A percentile compares a stretch with the other conserved stretches of the same genome.
phyloP scores from a whole-genome alignment of 352 stramenopile genomes.

The Poterioochromonas sp. region DNA sequence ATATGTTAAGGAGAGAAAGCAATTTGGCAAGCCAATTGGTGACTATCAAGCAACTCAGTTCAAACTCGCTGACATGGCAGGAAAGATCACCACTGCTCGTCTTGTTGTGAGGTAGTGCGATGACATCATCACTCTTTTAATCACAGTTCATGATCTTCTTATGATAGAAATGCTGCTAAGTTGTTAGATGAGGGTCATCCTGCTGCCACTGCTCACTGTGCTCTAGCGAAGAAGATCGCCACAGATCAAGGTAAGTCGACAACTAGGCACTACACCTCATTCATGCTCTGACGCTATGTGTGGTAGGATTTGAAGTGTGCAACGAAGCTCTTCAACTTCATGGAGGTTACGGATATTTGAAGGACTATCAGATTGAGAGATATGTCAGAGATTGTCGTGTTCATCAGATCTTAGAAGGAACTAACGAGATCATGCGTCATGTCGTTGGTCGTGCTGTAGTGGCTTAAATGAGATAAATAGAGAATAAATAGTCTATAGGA shows the following conservation, averaged over 20 bases:
- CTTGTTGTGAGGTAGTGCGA: constrained; percentile 36
- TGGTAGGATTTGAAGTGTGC: constrained; percentile 46
- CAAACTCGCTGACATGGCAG: constrained; percentile 49
- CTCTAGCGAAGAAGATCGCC: constrained; percentile 47
- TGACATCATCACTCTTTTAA: background rate
- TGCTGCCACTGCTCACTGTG: constrained; percentile 41
- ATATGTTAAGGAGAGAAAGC: constrained; percentile 43
- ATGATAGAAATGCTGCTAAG: constrained; percentile 38
- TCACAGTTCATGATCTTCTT: background rate
- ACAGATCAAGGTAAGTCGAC: constrained; percentile 46
- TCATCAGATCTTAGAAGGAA: constrained; percentile 49
- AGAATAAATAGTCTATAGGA: too few species aligned
- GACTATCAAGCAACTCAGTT: constrained; percentile 47
- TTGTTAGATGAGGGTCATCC: constrained; percentile 47
- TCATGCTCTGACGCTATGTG: too few species aligned
- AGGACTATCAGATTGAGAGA: constrained; percentile 48
- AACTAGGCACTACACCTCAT: too few species aligned
- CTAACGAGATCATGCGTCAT: constrained; percentile 47
- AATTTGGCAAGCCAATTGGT: constrained; percentile 46
- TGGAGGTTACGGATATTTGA: constrained; percentile 48
- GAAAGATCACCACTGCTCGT: constrained; percentile 35
- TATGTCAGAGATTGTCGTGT: constrained; percentile 45
- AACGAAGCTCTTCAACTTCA: constrained; percentile 49
- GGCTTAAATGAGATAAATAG: background rate
- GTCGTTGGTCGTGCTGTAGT: constrained; percentile 19